Evolutionary conservation across 2,329 filamentous ascomycete species (phyloP).

Genomic region (Penicillium sp.): DNA sequence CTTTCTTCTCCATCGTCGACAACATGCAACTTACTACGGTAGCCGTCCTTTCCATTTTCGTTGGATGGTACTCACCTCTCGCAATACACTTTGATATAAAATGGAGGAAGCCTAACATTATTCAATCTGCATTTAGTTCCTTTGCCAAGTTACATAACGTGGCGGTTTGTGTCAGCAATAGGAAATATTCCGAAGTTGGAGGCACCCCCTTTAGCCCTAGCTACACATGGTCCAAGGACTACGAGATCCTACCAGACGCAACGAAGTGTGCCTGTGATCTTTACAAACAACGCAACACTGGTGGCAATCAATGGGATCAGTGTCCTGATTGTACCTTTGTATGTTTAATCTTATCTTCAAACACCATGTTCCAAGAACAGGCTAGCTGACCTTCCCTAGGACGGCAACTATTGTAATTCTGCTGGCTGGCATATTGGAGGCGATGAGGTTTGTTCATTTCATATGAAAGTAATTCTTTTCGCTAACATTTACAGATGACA

Average conservation of each 20-base stretch:
- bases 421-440: slow-evolving; percentile 24
- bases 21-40: not conserved
- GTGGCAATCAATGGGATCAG: slow-evolving; percentile 24
- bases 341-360: not conserved
- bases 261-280: slow-evolving; percentile 18
- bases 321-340: slow-evolving; percentile 25
- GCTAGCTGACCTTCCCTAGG: slow-evolving; percentile 16
- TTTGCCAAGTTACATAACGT: slow-evolving; percentile 6
- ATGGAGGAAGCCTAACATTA: not conserved
- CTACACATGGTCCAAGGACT: slow-evolving; percentile 6
- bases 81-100: not conserved
- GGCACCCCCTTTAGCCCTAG: slow-evolving; percentile 7
- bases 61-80: not conserved
- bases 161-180: slow-evolving; percentile 4
- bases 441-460: slow-evolving; percentile 14
- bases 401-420: slow-evolving; percentile 25
- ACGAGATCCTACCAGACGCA: slow-evolving; percentile 7
- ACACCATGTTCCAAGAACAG: not conserved
- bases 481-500: slow-evolving; percentile 6
- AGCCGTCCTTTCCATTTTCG: not conserved
- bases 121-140: not conserved
- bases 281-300: slow-evolving; percentile 28
- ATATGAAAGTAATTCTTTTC: too few relatives aligned
- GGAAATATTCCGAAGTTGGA: slow-evolving; percentile 8
- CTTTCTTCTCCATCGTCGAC: not conserved